phyloP scores from a whole-genome alignment of 768 basidiomycete species.

The Omphalotus guepiniiformis region DNA sequence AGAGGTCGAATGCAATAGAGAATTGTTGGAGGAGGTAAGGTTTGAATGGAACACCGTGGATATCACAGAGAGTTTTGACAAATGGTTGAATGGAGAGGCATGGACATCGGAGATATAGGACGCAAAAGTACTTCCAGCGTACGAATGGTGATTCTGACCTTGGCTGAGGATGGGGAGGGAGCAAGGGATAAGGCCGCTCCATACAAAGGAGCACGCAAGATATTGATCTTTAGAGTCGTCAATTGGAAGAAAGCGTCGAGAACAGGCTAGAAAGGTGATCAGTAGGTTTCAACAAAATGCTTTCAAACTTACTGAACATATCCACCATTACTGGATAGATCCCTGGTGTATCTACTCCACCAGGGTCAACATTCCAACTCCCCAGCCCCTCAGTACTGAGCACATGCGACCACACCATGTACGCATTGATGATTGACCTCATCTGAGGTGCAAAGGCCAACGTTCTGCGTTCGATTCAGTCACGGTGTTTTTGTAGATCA shows the following conservation, averaged over 20 bases:
- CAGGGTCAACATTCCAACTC: background rate
- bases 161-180: constrained; percentile 1
- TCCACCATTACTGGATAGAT: background rate
- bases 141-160: constrained; percentile 5
- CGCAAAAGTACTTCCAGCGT: constrained; percentile 7
- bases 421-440: background rate
- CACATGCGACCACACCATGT: background rate
- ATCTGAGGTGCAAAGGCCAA: background rate
- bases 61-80: constrained; percentile 14
- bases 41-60: constrained; percentile 10
- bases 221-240: background rate
- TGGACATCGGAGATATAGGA: constrained; percentile 7
- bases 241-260: background rate
- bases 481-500: no score
- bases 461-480: background rate
- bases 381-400: background rate
- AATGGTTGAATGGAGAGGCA: constrained; percentile 17
- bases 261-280: background rate
- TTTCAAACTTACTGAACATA: background rate
- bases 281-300: background rate
- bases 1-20: constrained; percentile 10
- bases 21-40: constrained; percentile 1
- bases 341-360: background rate
- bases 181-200: constrained; percentile 10
- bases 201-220: constrained; percentile 4